phyloP scores from a whole-genome alignment of 345 rosid genomes.

The Brassica nigra region DNA sequence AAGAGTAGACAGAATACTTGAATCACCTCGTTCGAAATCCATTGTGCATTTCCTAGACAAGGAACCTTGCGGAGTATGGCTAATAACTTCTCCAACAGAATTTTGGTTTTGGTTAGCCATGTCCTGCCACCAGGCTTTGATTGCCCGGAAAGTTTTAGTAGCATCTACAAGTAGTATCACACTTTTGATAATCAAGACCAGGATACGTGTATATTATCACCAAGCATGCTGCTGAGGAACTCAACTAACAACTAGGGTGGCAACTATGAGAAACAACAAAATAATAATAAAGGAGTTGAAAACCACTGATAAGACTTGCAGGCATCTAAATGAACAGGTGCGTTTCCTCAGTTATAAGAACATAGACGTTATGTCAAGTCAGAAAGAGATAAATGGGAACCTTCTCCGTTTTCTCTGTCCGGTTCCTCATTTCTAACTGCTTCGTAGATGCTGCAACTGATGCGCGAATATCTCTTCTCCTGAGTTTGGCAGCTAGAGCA shows the following conservation, averaged over 20 bases:
- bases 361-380: neutral
- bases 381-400: constrained; percentile 42
- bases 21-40: constrained; percentile 52
- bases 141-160: constrained; percentile 67
- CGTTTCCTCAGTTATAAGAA: neutral
- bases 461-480: constrained; percentile 57
- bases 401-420: constrained; percentile 46
- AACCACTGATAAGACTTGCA: constrained; percentile 10
- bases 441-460: constrained; percentile 35
- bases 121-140: constrained; percentile 93
- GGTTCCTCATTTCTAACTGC: constrained; percentile 37
- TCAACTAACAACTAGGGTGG: constrained; percentile 12
- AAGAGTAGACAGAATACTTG: constrained; percentile 13
- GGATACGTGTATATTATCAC: constrained; percentile 1
- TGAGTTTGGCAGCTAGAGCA: constrained; percentile 65
- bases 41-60: constrained; percentile 38
- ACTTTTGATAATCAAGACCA: constrained; percentile 18
- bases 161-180: constrained; percentile 55
- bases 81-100: constrained; percentile 42
- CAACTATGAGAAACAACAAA: neutral
- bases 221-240: constrained; percentile 10
- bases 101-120: constrained; percentile 64
- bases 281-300: neutral
- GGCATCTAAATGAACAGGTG: constrained; percentile 1
- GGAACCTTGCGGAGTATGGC: constrained; percentile 37